Evolutionary conservation across 768 basidiomycete genomes (phyloP).

Genomic region (Saitozyma sp.): DNA sequence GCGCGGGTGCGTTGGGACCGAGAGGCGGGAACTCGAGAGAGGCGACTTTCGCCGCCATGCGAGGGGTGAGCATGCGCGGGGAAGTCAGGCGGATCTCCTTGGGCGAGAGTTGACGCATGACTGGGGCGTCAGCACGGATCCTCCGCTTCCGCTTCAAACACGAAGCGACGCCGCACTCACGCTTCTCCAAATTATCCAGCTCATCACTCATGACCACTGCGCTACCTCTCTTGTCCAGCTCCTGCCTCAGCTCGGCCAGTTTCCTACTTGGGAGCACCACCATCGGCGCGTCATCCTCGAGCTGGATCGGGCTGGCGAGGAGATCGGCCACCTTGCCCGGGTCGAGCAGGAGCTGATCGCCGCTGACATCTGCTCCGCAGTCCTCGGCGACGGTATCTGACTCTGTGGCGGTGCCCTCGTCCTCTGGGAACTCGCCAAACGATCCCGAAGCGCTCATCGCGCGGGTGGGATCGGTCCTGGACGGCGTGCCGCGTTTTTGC

Average conservation of each 20-base stretch:
- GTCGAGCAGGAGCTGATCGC: conserved; percentile 6
- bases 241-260: conserved; percentile 17
- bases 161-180: conserved; percentile 26
- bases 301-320: conserved; percentile 45
- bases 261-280: conserved; percentile 16
- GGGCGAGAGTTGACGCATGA: conserved; percentile 48
- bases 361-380: not conserved
- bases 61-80: conserved; percentile 34
- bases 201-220: conserved; percentile 49
- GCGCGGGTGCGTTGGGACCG: too few relatives aligned
- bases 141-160: not conserved
- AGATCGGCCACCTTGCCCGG: conserved; percentile 9
- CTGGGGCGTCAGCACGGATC: conserved; percentile 19
- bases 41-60: conserved; percentile 37
- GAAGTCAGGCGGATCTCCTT: conserved; percentile 48
- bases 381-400: not conserved
- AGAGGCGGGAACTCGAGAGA: conserved; percentile 1
- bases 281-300: conserved; percentile 13
- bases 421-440: conserved; percentile 10
- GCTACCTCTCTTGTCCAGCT: conserved; percentile 47
- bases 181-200: conserved; percentile 47
- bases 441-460: conserved; percentile 3
- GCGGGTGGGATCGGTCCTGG: conserved; percentile 6
- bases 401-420: not conserved
- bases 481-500: not conserved